A percentile compares a stretch with the other conserved stretches of the same genome.
Evolutionary conservation across 2,329 filamentous ascomycete species (phyloP).

Genomic region (Microcyclospora tardicrescens): DNA sequence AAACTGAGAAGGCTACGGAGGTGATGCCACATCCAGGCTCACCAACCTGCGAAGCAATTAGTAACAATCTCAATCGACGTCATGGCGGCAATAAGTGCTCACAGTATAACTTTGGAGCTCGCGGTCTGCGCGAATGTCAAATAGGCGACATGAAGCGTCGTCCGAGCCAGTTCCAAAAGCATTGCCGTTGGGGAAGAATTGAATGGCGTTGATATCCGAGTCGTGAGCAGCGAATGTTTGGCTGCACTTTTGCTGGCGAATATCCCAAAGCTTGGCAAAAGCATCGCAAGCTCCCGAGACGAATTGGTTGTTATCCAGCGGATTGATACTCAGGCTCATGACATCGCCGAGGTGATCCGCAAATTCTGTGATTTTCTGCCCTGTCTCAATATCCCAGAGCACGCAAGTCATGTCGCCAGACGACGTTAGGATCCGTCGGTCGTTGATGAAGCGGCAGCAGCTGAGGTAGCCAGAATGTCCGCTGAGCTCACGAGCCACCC

Average conservation of each 20-base stretch:
- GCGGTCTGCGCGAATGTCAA: constrained; percentile 92
- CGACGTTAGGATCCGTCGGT: constrained; percentile 92
- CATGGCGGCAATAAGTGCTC: constrained; percentile 18
- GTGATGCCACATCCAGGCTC: constrained; percentile 97
- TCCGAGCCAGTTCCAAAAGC: constrained; percentile 97
- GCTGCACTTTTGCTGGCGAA: constrained; percentile 92
- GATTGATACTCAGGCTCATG: constrained; percentile 99
- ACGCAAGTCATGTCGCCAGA: constrained; percentile 99
- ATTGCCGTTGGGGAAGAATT: constrained; percentile 98
- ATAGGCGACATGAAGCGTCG: constrained; percentile 91
- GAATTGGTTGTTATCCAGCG: constrained; percentile 97
- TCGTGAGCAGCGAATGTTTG: constrained; percentile 98
- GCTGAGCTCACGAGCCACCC: constrained; percentile 87
- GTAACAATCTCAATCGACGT: constrained; percentile 3
- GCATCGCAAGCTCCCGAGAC: constrained; percentile 98
- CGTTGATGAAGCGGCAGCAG: constrained; percentile 98
- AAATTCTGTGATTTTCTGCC: constrained; percentile 93
- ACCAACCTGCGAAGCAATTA: constrained; percentile 56
- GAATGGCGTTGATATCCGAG: constrained; percentile 98
- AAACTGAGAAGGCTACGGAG: constrained; percentile 94
- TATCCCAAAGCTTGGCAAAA: constrained; percentile 98
- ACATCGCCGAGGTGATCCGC: constrained; percentile 97
- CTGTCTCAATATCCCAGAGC: constrained; percentile 98
- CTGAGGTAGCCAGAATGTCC: constrained; percentile 95
- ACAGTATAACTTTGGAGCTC: constrained; percentile 57